phyloP scores from a whole-genome alignment of 2,329 filamentous ascomycete genomes.

The Trichoderma pleuroti region DNA sequence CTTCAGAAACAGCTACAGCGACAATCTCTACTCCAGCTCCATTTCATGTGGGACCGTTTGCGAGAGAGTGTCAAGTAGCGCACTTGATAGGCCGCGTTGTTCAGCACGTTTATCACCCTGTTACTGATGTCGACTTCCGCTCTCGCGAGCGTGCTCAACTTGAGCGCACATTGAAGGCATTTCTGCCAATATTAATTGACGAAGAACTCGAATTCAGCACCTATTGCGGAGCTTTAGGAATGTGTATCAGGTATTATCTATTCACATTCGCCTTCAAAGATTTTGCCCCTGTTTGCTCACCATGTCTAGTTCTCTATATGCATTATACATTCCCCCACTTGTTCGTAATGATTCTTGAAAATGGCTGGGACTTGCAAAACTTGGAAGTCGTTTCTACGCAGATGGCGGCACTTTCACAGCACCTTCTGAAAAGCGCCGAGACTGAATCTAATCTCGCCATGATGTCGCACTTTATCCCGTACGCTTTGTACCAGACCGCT shows the following conservation, averaged over 20 bases:
- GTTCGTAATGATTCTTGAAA: background rate
- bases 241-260: background rate
- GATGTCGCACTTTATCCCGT: background rate
- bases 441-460: background rate
- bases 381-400: background rate
- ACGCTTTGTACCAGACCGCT: background rate
- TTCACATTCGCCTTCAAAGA: background rate
- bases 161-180: background rate
- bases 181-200: background rate
- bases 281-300: background rate
- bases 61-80: background rate
- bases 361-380: background rate
- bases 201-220: background rate
- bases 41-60: background rate
- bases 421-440: background rate
- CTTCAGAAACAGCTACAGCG: background rate
- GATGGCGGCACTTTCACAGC: background rate
- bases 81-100: background rate
- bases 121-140: background rate
- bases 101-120: background rate
- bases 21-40: background rate
- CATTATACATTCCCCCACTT: background rate
- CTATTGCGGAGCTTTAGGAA: background rate
- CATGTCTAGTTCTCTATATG: background rate
- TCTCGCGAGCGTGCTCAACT: background rate